phyloP scores from a whole-genome alignment of 441 rosid genomes.

The Breynia disticha region DNA sequence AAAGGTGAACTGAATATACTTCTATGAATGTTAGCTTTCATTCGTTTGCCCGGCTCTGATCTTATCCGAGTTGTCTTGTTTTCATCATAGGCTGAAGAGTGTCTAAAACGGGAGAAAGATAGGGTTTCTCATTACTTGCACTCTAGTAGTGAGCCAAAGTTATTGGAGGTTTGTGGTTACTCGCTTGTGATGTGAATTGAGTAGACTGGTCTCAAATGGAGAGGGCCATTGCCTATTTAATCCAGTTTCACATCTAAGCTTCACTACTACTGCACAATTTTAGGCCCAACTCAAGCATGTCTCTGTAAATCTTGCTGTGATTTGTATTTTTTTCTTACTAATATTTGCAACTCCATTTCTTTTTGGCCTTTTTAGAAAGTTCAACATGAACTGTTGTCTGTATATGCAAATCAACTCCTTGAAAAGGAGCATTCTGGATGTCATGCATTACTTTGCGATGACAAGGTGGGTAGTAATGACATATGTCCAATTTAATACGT shows the following conservation, averaged over 20 bases:
- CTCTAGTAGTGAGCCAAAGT: constrained; percentile 78
- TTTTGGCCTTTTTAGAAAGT: constrained; percentile 52
- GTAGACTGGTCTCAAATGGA: not conserved
- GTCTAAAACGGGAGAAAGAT: constrained; percentile 87
- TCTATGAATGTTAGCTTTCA: not conserved
- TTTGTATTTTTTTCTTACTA: not conserved
- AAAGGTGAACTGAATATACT: constrained; percentile 30
- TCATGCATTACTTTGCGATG: constrained; percentile 76
- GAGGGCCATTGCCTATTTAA: not conserved
- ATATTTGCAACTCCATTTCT: constrained; percentile 5
- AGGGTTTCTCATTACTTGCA: constrained; percentile 90
- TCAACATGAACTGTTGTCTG: constrained; percentile 68
- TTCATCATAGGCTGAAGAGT: constrained; percentile 76
- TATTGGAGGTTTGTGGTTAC: constrained; percentile 66
- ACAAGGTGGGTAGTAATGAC: constrained; percentile 43
- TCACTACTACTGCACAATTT: too few species aligned
- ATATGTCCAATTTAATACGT: too few species aligned
- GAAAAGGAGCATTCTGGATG: constrained; percentile 97
- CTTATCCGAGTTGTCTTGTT: constrained; percentile 8
- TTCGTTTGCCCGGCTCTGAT: constrained; percentile 1
- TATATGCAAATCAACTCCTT: constrained; percentile 56
- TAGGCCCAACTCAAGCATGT: too few species aligned
- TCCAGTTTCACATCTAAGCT: too few species aligned
- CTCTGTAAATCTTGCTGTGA: too few species aligned
- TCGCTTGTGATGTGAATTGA: not conserved